A percentile compares a stretch with the other conserved stretches of the same genome.
These are phyloP conservation scores for Apiotrichum sp. DNA, from an alignment of 1,284 basidiomycete genomes.

Conservation along the genomic window DNA sequence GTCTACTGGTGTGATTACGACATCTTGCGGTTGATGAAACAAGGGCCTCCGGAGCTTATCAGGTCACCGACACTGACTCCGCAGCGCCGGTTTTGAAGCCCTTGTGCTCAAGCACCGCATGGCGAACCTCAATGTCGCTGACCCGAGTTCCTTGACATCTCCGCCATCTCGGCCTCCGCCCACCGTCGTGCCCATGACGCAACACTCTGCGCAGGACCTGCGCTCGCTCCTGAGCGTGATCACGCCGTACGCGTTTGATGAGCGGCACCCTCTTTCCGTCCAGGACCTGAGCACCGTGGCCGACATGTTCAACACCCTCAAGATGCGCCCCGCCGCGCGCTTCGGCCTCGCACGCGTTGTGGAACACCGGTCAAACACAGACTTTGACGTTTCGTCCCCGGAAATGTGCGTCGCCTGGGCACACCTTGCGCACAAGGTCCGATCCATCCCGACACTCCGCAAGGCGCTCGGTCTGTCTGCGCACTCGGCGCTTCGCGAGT, in stretches of 20 bases:
- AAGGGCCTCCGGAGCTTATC: neutral
- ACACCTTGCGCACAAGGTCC: constrained; percentile 1
- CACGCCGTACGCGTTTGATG: neutral
- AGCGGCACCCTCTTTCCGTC: neutral
- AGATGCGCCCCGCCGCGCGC: neutral
- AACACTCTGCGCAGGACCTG: neutral
- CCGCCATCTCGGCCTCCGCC: neutral
- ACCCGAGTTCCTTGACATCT: neutral
- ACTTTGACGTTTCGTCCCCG: neutral
- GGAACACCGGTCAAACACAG: neutral
- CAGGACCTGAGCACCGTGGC: neutral
- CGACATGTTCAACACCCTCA: neutral
- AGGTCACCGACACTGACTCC: neutral
- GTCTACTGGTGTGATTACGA: too few relatives aligned
- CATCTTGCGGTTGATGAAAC: neutral
- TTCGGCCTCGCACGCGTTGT: neutral
- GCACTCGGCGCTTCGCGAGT: neutral
- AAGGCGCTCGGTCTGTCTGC: neutral
- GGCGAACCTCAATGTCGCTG: too few relatives aligned
- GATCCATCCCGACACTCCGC: neutral
- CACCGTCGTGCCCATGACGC: neutral
- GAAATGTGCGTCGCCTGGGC: neutral
- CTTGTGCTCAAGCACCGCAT: neutral
- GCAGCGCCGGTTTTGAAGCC: neutral
- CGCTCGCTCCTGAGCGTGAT: neutral